Base-by-base conservation (phyloP, 208 protist genomes). In the Leptomonas pyrrhocoris region DNA sequence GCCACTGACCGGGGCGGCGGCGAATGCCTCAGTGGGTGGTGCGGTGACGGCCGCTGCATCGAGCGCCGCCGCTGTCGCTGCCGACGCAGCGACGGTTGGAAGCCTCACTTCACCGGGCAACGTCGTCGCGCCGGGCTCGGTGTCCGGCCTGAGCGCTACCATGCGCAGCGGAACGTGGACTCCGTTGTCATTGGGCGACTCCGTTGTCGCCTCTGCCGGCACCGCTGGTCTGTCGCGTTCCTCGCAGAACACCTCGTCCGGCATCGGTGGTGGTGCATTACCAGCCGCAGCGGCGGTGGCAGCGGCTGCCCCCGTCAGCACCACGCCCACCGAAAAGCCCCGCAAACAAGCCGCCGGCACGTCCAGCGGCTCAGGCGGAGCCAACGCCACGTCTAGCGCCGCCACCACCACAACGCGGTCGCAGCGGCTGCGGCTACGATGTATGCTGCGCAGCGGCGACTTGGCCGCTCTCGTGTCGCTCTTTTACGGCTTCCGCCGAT, bases 361-460 rank as follows among this genome's bases (percentile, higher is more conserved):
- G 51, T 38, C 51, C 2, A 13, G 42, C 40, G 40, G 38, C 38
- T 18, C 55, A 18, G 21, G 34, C 42, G 28, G 58, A 15, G 56
- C 36, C 27, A 38, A 38, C n/a, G 38, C 28, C 28, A 21, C 53
- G 8, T 15, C 28, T 18, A 34, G 19, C 34, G n/a, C 73, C 43
- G 50, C 55, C 21, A 40, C 60, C 11, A 56, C 50, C 16, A 30
- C 59, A 0, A 62, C 61, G 31, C 80, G 68, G 0, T 72, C 71
- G 36, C 76, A 82, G 60, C 75, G 77, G 13, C 76, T 95, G 56
- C 85, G 90, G 8, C 63, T 95, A 31, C 87, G 90, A 2, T 95
- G 90, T 55, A 62, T 89, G 19, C 68, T 95, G 38, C 49, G 76
- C 38, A 73, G 75, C 23, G 74, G 76, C 36, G 84, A 91, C 38